phyloP scores from a whole-genome alignment of 2,329 filamentous ascomycete genomes.

The Paecilomyces dactylethromorphus region DNA sequence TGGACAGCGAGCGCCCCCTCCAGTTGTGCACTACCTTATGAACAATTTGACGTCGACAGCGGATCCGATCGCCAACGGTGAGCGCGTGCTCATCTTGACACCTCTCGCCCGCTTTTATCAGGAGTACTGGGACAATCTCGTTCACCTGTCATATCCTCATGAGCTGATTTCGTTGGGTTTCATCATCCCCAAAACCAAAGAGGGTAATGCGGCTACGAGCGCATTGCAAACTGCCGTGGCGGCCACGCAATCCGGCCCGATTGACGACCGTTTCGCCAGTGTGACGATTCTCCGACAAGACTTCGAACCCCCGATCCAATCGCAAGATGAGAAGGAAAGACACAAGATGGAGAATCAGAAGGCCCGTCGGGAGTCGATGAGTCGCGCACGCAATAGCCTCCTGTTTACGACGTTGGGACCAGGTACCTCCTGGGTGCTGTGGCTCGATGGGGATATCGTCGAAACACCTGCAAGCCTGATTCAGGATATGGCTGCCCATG shows the following conservation, averaged over 20 bases:
- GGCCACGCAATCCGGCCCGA: constrained; percentile 75
- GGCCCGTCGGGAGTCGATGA: constrained; percentile 78
- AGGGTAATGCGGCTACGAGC: constrained; percentile 79
- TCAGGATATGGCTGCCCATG: constrained; percentile 79
- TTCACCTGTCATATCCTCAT: constrained; percentile 80
- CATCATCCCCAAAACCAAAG: constrained; percentile 88
- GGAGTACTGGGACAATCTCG: constrained; percentile 89
- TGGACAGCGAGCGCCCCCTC: constrained; percentile 59
- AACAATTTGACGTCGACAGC: constrained; percentile 85
- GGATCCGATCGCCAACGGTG: constrained; percentile 68
- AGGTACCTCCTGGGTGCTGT: constrained; percentile 89
- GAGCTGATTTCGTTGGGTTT: constrained; percentile 92
- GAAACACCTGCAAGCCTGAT: constrained; percentile 81
- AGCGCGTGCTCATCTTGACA: constrained; percentile 85
- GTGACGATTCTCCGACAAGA: constrained; percentile 94
- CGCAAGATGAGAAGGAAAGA: constrained; percentile 79
- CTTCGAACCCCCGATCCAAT: constrained; percentile 72
- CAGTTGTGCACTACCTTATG: constrained; percentile 87
- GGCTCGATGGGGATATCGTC: constrained; percentile 88
- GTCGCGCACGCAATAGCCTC: constrained; percentile 85
- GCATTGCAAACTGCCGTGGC: constrained; percentile 78
- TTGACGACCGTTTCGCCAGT: constrained; percentile 79
- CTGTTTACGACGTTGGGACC: constrained; percentile 93
- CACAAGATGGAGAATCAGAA: constrained; percentile 93
- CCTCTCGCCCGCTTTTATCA: constrained; percentile 91